Evolutionary conservation across 2,329 filamentous ascomycete species (phyloP).

Genomic region (Pseudogymnoascus pannorum): DNA sequence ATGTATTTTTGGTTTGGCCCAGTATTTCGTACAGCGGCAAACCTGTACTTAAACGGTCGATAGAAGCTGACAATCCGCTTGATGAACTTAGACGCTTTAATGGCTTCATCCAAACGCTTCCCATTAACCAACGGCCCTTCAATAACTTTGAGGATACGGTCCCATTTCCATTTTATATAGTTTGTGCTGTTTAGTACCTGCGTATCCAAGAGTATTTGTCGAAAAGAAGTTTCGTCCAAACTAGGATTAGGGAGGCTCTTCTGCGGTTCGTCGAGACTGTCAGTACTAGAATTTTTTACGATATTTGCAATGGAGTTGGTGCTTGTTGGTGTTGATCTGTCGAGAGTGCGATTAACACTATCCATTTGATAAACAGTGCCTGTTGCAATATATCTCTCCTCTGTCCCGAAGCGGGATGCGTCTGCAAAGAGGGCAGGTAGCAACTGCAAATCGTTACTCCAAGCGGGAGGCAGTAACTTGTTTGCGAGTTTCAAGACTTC

Average conservation of each 20-base stretch:
- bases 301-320: constrained; percentile 19
- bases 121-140: constrained; percentile 87
- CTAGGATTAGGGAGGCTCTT: constrained; percentile 43
- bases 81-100: constrained; percentile 91
- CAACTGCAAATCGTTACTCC: constrained; percentile 80
- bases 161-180: constrained; percentile 96
- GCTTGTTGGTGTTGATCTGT: constrained; percentile 57
- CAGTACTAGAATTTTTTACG: constrained; percentile 33
- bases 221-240: constrained; percentile 55
- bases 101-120: constrained; percentile 87
- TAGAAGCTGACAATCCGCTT: constrained; percentile 94
- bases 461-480: constrained; percentile 70
- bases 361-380: constrained; percentile 96
- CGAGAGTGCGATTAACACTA: constrained; percentile 88
- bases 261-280: constrained; percentile 47
- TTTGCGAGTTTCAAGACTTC: constrained; percentile 87
- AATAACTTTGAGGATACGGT: constrained; percentile 80
- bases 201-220: constrained; percentile 64
- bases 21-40: constrained; percentile 82
- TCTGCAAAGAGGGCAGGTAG: constrained; percentile 77
- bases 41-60: constrained; percentile 92
- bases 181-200: constrained; percentile 84
- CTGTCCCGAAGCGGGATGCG: constrained; percentile 63
- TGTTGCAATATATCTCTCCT: constrained; percentile 72
- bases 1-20: constrained; percentile 93